phyloP scores from a whole-genome alignment of 2,329 filamentous ascomycete species.

The Trichoderma sp. region DNA sequence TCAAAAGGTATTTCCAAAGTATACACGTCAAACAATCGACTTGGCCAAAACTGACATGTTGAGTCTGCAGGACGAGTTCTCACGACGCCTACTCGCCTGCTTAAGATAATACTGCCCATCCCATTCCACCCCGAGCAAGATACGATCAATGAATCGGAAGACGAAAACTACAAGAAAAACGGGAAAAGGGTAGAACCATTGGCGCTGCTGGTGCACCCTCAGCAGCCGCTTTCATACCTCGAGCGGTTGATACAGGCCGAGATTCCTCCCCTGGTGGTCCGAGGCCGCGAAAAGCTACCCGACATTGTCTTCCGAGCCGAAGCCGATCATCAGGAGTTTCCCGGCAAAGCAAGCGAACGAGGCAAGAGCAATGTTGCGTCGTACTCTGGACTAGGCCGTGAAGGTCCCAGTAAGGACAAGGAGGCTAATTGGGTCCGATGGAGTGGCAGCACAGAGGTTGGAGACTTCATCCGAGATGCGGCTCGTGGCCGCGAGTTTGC shows the following conservation, averaged over 20 bases:
- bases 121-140: constrained; percentile 49
- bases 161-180: constrained; percentile 40
- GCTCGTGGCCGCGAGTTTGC: constrained; percentile 83
- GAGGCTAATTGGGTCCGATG: constrained; percentile 74
- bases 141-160: constrained; percentile 47
- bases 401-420: constrained; percentile 51
- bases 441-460: constrained; percentile 86
- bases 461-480: constrained; percentile 91
- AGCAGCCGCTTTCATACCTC: constrained; percentile 88
- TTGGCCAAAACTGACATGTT: not conserved
- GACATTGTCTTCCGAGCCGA: constrained; percentile 80
- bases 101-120: constrained; percentile 80
- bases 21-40: too few relatives aligned
- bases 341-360: constrained; percentile 37
- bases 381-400: constrained; percentile 71
- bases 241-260: constrained; percentile 89
- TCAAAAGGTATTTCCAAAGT: constrained; percentile 39
- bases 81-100: constrained; percentile 76
- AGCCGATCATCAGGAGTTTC: constrained; percentile 62
- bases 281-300: constrained; percentile 70
- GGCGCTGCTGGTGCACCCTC: constrained; percentile 82
- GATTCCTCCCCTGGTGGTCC: constrained; percentile 69
- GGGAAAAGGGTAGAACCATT: constrained; percentile 69
- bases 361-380: constrained; percentile 59
- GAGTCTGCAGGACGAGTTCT: constrained; percentile 66